Base-by-base conservation (phyloP, 805 yeast species). In the Aciculoconidium aculeatum region DNA sequence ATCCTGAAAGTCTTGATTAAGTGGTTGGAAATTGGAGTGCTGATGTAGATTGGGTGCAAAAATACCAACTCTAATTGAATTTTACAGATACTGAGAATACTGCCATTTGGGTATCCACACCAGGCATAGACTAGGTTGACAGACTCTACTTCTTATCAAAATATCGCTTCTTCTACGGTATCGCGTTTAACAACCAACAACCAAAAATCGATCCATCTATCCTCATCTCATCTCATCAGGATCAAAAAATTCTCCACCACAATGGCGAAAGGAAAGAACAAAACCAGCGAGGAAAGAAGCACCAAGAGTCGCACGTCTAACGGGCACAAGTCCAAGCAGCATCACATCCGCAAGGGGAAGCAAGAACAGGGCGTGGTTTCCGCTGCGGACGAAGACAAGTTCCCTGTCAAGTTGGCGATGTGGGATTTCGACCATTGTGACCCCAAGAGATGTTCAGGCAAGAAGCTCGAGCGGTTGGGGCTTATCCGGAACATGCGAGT, bases 381-480 rank as follows among this genome's bases (percentile, higher is more conserved):
- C 43, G 25, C 64, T 49, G 39, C 44, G 42, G 16, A 52, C 41
- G 39, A 29, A 5, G 43, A 44, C 27, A 39, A 69, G 28, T 83
- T 85, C 48, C 95, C 94, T 1, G 80, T 81, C 18, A 87, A 85
- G 47, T 55, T 88, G 39, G 96, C 96, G 11, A 90, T 90, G 98
- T 90, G 98, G 96, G 98, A 92, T 54, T 92, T 92, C 50, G 95
- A 88, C 42, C 98, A 92, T 51, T 92, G 98, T 61, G 98, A 92
- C 58, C 98, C 98, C 1, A 92, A 92, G 51, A 70, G 96, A 50
- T 92, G 98, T 53, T 80, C 94, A 41, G 98, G 98, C 11, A 92
- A 92, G 61, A 88, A 87, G 52, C 65, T 92, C 17, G 96, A 86
- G 47, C 67, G 97, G 32, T 55, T 90, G 12, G 97, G 97, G 1